Percentiles rank a stretch among this genome's conserved stretches.
Evolutionary conservation across 306 rosid species (phyloP).

Genomic region (Glycine tomentella): DNA sequence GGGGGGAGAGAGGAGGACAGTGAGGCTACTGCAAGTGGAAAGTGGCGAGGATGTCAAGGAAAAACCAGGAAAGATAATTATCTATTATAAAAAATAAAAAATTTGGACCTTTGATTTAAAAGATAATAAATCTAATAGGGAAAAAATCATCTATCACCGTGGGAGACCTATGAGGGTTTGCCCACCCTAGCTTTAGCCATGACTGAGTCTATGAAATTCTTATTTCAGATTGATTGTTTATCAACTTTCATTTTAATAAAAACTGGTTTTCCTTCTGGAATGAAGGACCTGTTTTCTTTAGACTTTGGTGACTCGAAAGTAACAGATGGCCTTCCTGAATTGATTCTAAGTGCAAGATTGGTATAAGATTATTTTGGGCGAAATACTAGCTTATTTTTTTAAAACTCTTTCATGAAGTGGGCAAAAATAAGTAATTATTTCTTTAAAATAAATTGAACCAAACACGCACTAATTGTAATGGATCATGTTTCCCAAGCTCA

Average conservation of each 20-base stretch:
- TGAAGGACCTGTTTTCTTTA: conserved; percentile 13
- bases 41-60: too few relatives aligned
- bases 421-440: neutral
- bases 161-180: too few relatives aligned
- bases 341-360: conserved; percentile 3
- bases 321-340: conserved; percentile 9
- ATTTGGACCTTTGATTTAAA: too few relatives aligned
- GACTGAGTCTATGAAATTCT: conserved; percentile 22
- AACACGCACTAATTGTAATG: neutral
- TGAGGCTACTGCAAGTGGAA: too few relatives aligned
- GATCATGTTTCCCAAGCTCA: conserved; percentile 10
- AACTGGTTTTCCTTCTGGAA: conserved; percentile 21
- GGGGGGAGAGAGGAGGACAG: too few relatives aligned
- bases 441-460: neutral
- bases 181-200: neutral
- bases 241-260: conserved; percentile 23
- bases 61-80: too few relatives aligned
- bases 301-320: conserved; percentile 7
- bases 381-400: neutral
- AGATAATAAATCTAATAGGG: too few relatives aligned
- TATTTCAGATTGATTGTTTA: conserved; percentile 16
- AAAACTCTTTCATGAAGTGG: neutral
- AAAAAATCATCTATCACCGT: too few relatives aligned
- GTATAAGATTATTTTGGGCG: neutral
- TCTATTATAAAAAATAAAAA: too few relatives aligned